Conservation (phyloP, 352 stramenopile species). For the Globisporangium ultimum region DNA sequence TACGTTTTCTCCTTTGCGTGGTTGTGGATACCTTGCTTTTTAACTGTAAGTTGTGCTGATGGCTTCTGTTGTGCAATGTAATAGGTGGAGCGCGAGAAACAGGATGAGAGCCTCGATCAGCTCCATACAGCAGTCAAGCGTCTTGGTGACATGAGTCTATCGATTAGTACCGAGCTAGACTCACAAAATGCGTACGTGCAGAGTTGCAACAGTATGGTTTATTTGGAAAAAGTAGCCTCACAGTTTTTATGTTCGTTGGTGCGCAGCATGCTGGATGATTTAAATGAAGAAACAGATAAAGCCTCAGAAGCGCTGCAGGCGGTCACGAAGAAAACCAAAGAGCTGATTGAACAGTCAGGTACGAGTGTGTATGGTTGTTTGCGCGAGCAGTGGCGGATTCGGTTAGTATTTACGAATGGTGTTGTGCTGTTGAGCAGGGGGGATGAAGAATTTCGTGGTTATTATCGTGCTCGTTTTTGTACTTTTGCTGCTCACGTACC, state of each 20-base stretch:
- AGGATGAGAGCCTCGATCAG: constrained; percentile 80
- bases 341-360: constrained; percentile 83
- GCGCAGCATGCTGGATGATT: constrained; percentile 77
- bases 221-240: too few relatives aligned
- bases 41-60: not conserved
- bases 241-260: not conserved
- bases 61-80: not conserved
- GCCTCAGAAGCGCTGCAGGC: constrained; percentile 63
- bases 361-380: not conserved
- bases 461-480: constrained; percentile 86
- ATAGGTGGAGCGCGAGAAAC: constrained; percentile 70
- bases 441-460: constrained; percentile 85
- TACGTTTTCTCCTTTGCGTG: not conserved
- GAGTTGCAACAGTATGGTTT: too few relatives aligned
- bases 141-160: constrained; percentile 77
- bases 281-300: constrained; percentile 83
- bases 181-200: constrained; percentile 68
- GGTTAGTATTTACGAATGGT: not conserved
- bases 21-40: not conserved
- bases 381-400: too few relatives aligned
- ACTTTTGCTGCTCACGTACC: constrained; percentile 81
- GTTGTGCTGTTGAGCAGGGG: constrained; percentile 29
- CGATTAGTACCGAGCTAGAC: constrained; percentile 82
- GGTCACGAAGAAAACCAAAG: constrained; percentile 84
- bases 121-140: constrained; percentile 77